Percentiles rank a stretch among this genome's conserved stretches.
Conservation (phyloP, 1,284 basidiomycete genomes). For the Sporisorium scitamineum region DNA sequence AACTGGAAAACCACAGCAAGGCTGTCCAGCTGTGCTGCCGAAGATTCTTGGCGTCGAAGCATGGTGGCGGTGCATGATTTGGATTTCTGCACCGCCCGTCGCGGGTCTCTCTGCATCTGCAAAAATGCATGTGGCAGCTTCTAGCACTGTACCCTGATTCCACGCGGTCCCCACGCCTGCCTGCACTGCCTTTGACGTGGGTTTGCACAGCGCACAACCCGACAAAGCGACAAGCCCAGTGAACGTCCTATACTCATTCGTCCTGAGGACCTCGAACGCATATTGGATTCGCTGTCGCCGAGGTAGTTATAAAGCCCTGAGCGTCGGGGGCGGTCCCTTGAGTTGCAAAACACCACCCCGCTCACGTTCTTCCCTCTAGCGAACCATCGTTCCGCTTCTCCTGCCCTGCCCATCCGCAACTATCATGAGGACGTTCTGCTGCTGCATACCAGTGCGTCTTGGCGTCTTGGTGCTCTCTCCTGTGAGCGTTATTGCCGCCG, state of each 20-base stretch:
- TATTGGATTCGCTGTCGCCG: too few species aligned
- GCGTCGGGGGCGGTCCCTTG: background rate
- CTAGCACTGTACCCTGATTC: background rate
- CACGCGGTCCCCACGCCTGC: background rate
- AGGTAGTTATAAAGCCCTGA: background rate
- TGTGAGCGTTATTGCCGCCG: slow-evolving; percentile 9
- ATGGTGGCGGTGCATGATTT: slow-evolving; percentile 9
- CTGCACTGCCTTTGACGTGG: background rate
- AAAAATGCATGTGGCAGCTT: background rate
- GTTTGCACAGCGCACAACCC: background rate
- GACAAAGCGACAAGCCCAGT: too few species aligned
- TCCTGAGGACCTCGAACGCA: too few species aligned
- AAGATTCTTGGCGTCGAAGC: slow-evolving; percentile 2
- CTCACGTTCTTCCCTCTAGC: background rate
- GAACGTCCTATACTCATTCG: too few species aligned
- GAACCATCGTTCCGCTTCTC: background rate
- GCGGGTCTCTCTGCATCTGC: background rate
- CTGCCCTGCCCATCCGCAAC: background rate
- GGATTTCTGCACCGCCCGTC: background rate
- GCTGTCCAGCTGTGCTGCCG: slow-evolving; percentile 14
- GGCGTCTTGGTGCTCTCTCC: slow-evolving; percentile 31
- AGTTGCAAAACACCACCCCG: background rate
- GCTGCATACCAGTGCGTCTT: slow-evolving; percentile 33
- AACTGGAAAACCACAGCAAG: background rate
- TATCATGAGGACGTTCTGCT: slow-evolving; percentile 36